Percentiles rank a stretch among this genome's conserved stretches.
Evolutionary conservation across 2,329 filamentous ascomycete species (phyloP).

Genomic region (Bisporella sp.): DNA sequence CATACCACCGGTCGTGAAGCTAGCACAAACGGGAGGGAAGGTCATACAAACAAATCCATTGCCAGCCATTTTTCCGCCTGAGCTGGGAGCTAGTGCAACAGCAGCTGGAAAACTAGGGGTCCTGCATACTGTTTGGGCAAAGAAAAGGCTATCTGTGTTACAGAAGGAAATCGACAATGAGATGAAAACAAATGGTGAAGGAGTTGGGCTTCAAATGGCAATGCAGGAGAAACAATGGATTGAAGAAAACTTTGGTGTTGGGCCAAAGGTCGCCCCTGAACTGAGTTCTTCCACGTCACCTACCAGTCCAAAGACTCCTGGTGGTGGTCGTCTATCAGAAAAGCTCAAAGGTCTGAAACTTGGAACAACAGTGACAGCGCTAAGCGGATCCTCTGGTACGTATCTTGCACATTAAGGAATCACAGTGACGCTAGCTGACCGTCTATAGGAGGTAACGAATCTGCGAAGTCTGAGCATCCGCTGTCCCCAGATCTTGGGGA

Average conservation of each 20-base stretch:
- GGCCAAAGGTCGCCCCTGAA: constrained; percentile 17
- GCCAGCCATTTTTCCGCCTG: constrained; percentile 78
- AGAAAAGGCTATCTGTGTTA: constrained; percentile 68
- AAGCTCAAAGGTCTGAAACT: constrained; percentile 75
- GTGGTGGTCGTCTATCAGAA: constrained; percentile 64
- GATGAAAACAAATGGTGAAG: constrained; percentile 67
- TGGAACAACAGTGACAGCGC: constrained; percentile 62
- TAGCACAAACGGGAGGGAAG: constrained; percentile 39
- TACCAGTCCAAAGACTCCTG: constrained; percentile 52
- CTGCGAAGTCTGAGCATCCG: constrained; percentile 25
- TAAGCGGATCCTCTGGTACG: constrained; percentile 50
- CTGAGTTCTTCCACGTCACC: constrained; percentile 34
- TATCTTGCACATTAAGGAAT: constrained; percentile 1
- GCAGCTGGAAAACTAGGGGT: constrained; percentile 71
- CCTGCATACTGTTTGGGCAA: constrained; percentile 80
- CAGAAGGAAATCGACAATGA: constrained; percentile 72
- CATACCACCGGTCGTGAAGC: constrained; percentile 65
- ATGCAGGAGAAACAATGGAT: constrained; percentile 82
- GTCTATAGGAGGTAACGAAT: constrained; percentile 1
- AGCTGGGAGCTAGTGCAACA: constrained; percentile 59
- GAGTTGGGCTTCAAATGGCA: constrained; percentile 78
- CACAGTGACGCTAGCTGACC: constrained; percentile 1
- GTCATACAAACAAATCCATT: constrained; percentile 66
- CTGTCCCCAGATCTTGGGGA: constrained; percentile 58
- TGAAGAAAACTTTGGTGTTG: constrained; percentile 59